These are phyloP conservation scores for Nematocida ironsii DNA, from an alignment of 371 early-diverging fungal genomes.

Conservation along the genomic window DNA sequence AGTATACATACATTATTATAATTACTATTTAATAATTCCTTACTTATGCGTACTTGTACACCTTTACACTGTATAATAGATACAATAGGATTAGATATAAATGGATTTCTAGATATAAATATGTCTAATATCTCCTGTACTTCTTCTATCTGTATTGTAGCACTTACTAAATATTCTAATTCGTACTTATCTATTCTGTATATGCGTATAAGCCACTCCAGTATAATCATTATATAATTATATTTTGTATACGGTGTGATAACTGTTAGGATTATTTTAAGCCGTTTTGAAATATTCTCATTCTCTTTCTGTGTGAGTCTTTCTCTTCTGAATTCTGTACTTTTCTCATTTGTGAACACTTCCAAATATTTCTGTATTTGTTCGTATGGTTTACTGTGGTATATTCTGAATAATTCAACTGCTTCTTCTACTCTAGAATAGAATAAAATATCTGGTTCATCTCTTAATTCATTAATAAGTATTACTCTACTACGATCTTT, in stretches of 20 bases:
- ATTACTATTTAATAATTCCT: background rate
- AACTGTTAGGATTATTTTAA: background rate
- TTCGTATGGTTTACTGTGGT: constrained; percentile 15
- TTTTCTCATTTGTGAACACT: constrained; percentile 1
- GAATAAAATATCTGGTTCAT: constrained; percentile 30
- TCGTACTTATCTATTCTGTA: constrained; percentile 44
- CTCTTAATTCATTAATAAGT: background rate
- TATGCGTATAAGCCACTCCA: constrained; percentile 43
- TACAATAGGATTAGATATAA: background rate
- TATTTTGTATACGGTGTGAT: constrained; percentile 15
- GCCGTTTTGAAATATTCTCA: constrained; percentile 16
- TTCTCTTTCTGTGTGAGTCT: constrained; percentile 49
- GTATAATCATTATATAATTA: constrained; percentile 7
- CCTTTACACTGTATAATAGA: background rate
- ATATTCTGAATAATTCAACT: constrained; percentile 9
- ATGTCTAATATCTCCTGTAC: background rate
- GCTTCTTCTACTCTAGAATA: constrained; percentile 23
- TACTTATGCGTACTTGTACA: background rate
- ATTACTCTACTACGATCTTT: background rate
- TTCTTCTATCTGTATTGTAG: background rate
- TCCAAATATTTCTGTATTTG: constrained; percentile 23
- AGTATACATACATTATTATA: background rate
- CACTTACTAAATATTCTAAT: background rate
- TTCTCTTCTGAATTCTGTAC: constrained; percentile 18
- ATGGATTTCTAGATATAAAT: background rate